Conservation (phyloP, 805 yeast species). For the Teunomyces aglyptinius region DNA sequence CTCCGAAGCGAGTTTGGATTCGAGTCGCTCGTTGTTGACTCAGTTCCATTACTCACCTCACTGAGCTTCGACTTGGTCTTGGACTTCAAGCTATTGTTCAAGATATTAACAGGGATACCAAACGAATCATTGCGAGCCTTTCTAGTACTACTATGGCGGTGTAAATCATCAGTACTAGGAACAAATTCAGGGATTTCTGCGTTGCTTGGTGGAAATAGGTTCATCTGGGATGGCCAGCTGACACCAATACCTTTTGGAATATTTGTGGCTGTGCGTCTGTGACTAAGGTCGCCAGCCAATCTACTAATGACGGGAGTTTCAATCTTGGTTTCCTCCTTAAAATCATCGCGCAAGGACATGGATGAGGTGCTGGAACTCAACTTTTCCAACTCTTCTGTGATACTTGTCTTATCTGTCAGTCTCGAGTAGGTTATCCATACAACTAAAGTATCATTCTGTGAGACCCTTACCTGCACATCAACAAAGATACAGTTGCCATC, state of each 20-base stretch:
- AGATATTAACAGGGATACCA: conserved; percentile 23
- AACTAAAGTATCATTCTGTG: conserved; percentile 55
- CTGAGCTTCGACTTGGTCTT: conserved; percentile 2
- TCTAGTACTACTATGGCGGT: conserved; percentile 36
- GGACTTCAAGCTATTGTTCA: conserved; percentile 6
- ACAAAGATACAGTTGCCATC: conserved; percentile 66
- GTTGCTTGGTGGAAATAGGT: conserved; percentile 40
- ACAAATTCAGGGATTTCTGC: conserved; percentile 30
- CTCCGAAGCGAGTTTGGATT: not conserved
- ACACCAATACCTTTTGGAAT: conserved; percentile 8
- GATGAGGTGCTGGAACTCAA: conserved; percentile 19
- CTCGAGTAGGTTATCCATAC: conserved; percentile 89
- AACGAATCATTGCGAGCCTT: conserved; percentile 26
- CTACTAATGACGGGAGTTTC: not conserved
- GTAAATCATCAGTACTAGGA: conserved; percentile 26
- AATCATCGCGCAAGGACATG: conserved; percentile 6
- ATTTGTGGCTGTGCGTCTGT: conserved; percentile 3
- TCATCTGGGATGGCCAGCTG: conserved; percentile 56
- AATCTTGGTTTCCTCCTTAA: conserved; percentile 2
- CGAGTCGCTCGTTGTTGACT: not conserved
- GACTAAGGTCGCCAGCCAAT: not conserved
- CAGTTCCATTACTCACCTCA: not conserved
- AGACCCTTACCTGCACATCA: conserved; percentile 79
- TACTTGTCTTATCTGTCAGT: conserved; percentile 20
- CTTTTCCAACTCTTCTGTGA: conserved; percentile 25